phyloP scores from a whole-genome alignment of 2,329 filamentous ascomycete genomes.

The Tympanopsis confertula region DNA sequence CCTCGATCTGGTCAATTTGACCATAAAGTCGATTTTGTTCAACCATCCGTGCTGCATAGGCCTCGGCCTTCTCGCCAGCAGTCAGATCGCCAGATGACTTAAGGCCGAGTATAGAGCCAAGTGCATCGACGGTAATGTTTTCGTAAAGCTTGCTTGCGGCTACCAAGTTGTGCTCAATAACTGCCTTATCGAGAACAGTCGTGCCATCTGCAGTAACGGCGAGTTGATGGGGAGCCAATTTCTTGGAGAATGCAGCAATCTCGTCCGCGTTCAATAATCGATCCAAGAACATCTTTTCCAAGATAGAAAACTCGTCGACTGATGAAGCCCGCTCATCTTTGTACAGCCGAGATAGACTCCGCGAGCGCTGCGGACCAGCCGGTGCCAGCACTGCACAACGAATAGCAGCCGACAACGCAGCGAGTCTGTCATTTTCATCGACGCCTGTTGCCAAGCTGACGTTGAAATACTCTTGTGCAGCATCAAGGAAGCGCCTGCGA shows the following conservation, averaged over 20 bases:
- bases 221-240: constrained; percentile 55
- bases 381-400: constrained; percentile 64
- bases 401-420: constrained; percentile 57
- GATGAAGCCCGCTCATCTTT: constrained; percentile 58
- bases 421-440: constrained; percentile 51
- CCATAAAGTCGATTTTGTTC: constrained; percentile 59
- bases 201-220: constrained; percentile 58
- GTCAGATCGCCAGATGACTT: constrained; percentile 22
- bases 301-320: constrained; percentile 52
- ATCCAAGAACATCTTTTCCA: constrained; percentile 69
- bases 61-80: constrained; percentile 47
- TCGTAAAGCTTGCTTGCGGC: constrained; percentile 52
- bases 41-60: constrained; percentile 63
- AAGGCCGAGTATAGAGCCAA: constrained; percentile 54
- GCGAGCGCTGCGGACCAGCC: constrained; percentile 56
- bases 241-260: constrained; percentile 53
- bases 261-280: constrained; percentile 51
- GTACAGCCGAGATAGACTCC: constrained; percentile 55
- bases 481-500: constrained; percentile 58
- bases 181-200: constrained; percentile 62
- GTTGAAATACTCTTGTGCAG: constrained; percentile 56
- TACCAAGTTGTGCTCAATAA: constrained; percentile 64
- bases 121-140: constrained; percentile 43
- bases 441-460: constrained; percentile 51
- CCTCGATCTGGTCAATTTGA: constrained; percentile 62